Evolutionary conservation across 371 early-diverging fungal genomes (phyloP).

Genomic region (Apophysomyces elegans): DNA sequence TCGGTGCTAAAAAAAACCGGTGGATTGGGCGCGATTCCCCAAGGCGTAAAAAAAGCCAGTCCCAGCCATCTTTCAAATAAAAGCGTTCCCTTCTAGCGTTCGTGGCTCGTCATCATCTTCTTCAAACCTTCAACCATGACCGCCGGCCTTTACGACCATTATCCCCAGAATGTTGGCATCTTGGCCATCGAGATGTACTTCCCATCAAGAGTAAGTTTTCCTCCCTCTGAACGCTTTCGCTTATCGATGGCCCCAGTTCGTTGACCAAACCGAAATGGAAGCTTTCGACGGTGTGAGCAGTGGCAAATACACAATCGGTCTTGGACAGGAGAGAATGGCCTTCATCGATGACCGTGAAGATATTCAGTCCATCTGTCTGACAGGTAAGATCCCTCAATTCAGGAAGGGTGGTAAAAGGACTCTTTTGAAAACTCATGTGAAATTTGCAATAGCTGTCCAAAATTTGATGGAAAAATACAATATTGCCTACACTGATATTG

Average conservation of each 20-base stretch:
- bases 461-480: conserved; percentile 91
- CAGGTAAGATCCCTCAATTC: conserved; percentile 57
- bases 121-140: conserved; percentile 25
- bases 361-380: conserved; percentile 91
- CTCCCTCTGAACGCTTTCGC: background rate
- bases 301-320: conserved; percentile 98
- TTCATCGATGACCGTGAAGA: conserved; percentile 97
- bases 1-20: conserved; percentile 10
- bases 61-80: conserved; percentile 10
- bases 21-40: conserved; percentile 9
- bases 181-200: conserved; percentile 94
- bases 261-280: conserved; percentile 89
- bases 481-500: conserved; percentile 84
- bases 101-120: conserved; percentile 4
- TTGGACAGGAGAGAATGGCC: conserved; percentile 95
- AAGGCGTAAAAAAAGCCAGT: background rate
- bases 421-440: no score
- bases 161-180: conserved; percentile 90
- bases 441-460: conserved; percentile 71
- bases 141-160: conserved; percentile 37
- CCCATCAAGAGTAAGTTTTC: conserved; percentile 63
- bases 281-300: conserved; percentile 90
- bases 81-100: background rate
- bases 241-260: conserved; percentile 62
- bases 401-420: conserved; percentile 1